These are phyloP conservation scores for Neurospora sp. DNA, from an alignment of 495 filamentous ascomycete species.

Conservation along the genomic window DNA sequence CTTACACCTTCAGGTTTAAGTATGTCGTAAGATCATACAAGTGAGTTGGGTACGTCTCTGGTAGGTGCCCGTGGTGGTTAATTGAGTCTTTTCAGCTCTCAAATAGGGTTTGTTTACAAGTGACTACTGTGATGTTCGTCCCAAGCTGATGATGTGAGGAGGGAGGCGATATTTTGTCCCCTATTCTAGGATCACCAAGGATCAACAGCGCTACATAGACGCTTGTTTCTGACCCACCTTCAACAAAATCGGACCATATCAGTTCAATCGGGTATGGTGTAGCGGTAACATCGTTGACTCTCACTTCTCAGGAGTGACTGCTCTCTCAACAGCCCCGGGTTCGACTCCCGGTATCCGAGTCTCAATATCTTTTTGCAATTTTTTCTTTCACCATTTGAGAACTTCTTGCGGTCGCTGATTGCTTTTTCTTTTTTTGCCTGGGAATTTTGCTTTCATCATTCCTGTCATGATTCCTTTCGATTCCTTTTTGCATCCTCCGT, in stretches of 20 bases:
- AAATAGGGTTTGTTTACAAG: not conserved
- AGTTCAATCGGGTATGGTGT: not conserved
- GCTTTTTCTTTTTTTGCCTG: not conserved
- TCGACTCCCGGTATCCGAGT: not conserved
- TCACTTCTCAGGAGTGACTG: no score
- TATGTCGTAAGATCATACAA: not conserved
- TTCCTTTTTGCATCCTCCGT: not conserved
- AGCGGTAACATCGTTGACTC: not conserved
- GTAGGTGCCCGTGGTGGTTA: not conserved
- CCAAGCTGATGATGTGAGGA: not conserved
- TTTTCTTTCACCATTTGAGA: not conserved
- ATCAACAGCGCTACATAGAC: no score
- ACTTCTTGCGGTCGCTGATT: not conserved
- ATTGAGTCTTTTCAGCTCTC: no score
- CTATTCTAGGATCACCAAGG: no score
- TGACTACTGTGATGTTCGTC: not conserved
- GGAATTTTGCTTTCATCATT: not conserved
- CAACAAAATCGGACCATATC: not conserved
- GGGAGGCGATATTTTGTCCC: no score
- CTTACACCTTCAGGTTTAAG: not conserved
- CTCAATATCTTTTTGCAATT: not conserved
- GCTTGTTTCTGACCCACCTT: not conserved
- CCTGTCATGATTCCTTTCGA: not conserved
- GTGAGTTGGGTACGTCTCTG: not conserved
- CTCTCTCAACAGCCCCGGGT: not conserved